Percentiles rank a stretch among this genome's conserved stretches.
Evolutionary conservation across 139 green algal species (phyloP).

Genomic region (Chlorella sp.): DNA sequence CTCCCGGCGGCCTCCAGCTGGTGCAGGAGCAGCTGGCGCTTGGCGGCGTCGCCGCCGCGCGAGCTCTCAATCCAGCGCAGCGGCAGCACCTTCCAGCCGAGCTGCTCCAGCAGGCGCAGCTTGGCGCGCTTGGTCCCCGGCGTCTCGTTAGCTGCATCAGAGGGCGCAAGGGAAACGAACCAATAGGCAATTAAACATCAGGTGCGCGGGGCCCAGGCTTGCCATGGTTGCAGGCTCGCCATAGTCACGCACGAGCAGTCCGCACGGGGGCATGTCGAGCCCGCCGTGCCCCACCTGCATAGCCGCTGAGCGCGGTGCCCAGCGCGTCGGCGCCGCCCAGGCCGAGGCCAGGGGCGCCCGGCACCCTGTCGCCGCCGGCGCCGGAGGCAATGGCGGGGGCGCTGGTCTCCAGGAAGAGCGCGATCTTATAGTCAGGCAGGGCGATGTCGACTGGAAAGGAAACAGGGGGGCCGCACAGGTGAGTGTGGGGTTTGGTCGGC

Average conservation of each 20-base stretch:
- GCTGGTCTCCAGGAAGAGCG: slow-evolving; percentile 29
- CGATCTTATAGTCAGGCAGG: slow-evolving; percentile 39
- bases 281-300: background rate
- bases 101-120: slow-evolving; percentile 34
- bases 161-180: no score
- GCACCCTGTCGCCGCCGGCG: background rate
- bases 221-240: no score
- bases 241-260: no score
- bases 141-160: slow-evolving; percentile 38
- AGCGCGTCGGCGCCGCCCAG: slow-evolving; percentile 6
- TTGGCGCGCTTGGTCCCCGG: slow-evolving; percentile 36
- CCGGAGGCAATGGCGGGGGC: background rate
- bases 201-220: no score
- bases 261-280: no score
- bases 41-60: slow-evolving; percentile 14
- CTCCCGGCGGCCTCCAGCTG: slow-evolving; percentile 30
- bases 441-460: slow-evolving; percentile 47
- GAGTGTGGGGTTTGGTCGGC: no score
- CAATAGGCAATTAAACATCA: no score
- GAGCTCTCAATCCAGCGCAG: slow-evolving; percentile 31
- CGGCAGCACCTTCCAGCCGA: slow-evolving; percentile 30
- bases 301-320: slow-evolving; percentile 36
- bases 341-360: background rate
- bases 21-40: slow-evolving; percentile 28
- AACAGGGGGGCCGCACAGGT: no score